A percentile compares a stretch with the other conserved stretches of the same genome.
These are phyloP conservation scores for Penicillium glabrum DNA, from an alignment of 2,329 filamentous ascomycete species.

Conservation along the genomic window DNA sequence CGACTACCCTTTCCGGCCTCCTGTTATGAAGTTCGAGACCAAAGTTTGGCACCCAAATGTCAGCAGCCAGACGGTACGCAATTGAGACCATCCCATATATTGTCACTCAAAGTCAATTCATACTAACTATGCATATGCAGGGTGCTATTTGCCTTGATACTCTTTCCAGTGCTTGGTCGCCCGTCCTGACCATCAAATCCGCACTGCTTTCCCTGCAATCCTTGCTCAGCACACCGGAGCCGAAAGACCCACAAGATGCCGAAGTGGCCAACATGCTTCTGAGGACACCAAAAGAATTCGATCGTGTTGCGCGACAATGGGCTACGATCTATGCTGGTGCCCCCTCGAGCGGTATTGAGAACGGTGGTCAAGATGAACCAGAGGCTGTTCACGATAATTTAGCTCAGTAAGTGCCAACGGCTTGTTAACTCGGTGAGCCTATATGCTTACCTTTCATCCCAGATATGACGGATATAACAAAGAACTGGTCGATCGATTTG, in stretches of 20 bases:
- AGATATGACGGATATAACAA: constrained; percentile 89
- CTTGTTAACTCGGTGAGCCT: not conserved
- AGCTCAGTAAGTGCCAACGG: constrained; percentile 46
- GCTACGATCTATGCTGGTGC: constrained; percentile 80
- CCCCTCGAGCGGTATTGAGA: constrained; percentile 58
- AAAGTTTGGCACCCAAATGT: constrained; percentile 98
- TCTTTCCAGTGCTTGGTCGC: constrained; percentile 85
- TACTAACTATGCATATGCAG: constrained; percentile 47
- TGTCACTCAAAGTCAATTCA: not conserved
- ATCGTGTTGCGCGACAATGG: constrained; percentile 84
- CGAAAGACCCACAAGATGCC: constrained; percentile 94
- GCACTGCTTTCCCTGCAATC: constrained; percentile 91
- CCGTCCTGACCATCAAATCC: constrained; percentile 93
- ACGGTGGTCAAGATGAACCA: constrained; percentile 54
- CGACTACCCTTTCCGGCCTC: constrained; percentile 91
- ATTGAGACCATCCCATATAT: constrained; percentile 14
- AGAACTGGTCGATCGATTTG: constrained; percentile 77
- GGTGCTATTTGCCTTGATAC: constrained; percentile 97
- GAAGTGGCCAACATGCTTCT: constrained; percentile 92
- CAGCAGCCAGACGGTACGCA: constrained; percentile 83
- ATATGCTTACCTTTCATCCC: constrained; percentile 30
- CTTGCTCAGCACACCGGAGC: constrained; percentile 88
- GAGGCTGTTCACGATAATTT: constrained; percentile 59
- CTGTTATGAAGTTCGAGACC: constrained; percentile 86
- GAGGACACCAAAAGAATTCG: constrained; percentile 74